These are phyloP conservation scores for Sclerotinia minor DNA, from an alignment of 2,329 filamentous ascomycete genomes.

Conservation along the genomic window DNA sequence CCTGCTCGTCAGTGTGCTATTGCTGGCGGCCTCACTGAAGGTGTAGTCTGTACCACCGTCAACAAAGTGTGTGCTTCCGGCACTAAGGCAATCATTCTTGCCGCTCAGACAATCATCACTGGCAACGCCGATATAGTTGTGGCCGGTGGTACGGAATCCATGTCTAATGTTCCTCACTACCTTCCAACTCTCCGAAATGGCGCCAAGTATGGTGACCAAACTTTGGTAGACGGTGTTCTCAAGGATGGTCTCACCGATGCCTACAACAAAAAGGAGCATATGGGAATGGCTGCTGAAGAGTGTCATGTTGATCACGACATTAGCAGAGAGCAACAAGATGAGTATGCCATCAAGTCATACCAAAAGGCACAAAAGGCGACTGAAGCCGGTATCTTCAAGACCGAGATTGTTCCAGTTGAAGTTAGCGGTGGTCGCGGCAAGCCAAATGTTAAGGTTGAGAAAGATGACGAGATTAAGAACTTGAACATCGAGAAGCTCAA, in stretches of 20 bases:
- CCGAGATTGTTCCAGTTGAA: slow-evolving; percentile 87
- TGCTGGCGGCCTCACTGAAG: slow-evolving; percentile 78
- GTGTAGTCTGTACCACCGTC: slow-evolving; percentile 83
- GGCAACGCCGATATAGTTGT: slow-evolving; percentile 92
- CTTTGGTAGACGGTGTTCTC: slow-evolving; percentile 84
- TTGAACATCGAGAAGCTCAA: slow-evolving; percentile 81
- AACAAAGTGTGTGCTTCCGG: slow-evolving; percentile 99
- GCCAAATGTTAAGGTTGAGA: slow-evolving; percentile 74
- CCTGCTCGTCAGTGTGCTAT: slow-evolving; percentile 93
- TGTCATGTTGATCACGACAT: slow-evolving; percentile 83
- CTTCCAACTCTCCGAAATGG: slow-evolving; percentile 82
- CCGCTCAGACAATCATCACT: slow-evolving; percentile 95
- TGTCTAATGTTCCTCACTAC: slow-evolving; percentile 98
- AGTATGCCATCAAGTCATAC: slow-evolving; percentile 94
- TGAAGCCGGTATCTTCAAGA: slow-evolving; percentile 75
- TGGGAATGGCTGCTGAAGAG: slow-evolving; percentile 91
- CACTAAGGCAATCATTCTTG: slow-evolving; percentile 91
- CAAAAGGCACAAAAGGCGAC: slow-evolving; percentile 88
- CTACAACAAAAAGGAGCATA: slow-evolving; percentile 89
- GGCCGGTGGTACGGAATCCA: slow-evolving; percentile 93
- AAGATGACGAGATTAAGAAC: slow-evolving; percentile 96
- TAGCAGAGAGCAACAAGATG: slow-evolving; percentile 83
- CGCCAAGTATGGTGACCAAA: slow-evolving; percentile 91
- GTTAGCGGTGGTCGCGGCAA: slow-evolving; percentile 88
- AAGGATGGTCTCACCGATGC: slow-evolving; percentile 94